Percentiles rank a stretch among this genome's conserved stretches.
phyloP scores from a whole-genome alignment of 1,139 yeast species.

The Suhomyces wounanorum region DNA sequence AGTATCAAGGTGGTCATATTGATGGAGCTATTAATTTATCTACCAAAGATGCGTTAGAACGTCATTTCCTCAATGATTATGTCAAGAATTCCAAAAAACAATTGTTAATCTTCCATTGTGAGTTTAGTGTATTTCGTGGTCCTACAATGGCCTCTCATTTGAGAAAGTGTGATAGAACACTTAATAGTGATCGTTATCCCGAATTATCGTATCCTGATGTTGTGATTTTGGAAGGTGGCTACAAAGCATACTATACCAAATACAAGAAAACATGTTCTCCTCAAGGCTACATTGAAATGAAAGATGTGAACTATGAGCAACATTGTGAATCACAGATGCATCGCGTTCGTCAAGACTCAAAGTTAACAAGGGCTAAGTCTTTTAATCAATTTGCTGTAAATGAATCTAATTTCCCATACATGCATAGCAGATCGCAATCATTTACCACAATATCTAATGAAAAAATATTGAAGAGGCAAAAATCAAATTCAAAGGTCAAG shows the following conservation, averaged over 20 bases:
- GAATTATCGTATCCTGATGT: slow-evolving; percentile 83
- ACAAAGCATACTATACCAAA: slow-evolving; percentile 68
- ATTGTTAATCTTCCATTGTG: slow-evolving; percentile 87
- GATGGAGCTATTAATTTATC: slow-evolving; percentile 78
- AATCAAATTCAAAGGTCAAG: slow-evolving; percentile 24
- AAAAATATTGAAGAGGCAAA: slow-evolving; percentile 41
- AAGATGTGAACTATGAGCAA: slow-evolving; percentile 64
- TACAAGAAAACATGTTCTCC: slow-evolving; percentile 64
- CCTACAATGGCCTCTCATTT: slow-evolving; percentile 89
- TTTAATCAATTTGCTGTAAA: slow-evolving; percentile 16
- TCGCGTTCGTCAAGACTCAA: slow-evolving; percentile 62
- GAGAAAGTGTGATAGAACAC: slow-evolving; percentile 76
- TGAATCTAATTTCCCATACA: slow-evolving; percentile 11
- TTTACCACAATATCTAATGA: slow-evolving; percentile 36
- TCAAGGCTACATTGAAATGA: slow-evolving; percentile 84
- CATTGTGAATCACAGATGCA: slow-evolving; percentile 74
- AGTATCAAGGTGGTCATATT: slow-evolving; percentile 90
- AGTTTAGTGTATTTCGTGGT: slow-evolving; percentile 88
- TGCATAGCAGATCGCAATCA: slow-evolving; percentile 34
- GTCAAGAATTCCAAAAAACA: slow-evolving; percentile 26
- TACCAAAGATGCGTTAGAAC: slow-evolving; percentile 67
- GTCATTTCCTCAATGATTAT: slow-evolving; percentile 31
- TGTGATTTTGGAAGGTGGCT: slow-evolving; percentile 88
- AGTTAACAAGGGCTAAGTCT: slow-evolving; percentile 43
- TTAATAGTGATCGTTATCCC: slow-evolving; percentile 78